phyloP scores from a whole-genome alignment of 257 asterid species.

The Solanum boliviense region DNA sequence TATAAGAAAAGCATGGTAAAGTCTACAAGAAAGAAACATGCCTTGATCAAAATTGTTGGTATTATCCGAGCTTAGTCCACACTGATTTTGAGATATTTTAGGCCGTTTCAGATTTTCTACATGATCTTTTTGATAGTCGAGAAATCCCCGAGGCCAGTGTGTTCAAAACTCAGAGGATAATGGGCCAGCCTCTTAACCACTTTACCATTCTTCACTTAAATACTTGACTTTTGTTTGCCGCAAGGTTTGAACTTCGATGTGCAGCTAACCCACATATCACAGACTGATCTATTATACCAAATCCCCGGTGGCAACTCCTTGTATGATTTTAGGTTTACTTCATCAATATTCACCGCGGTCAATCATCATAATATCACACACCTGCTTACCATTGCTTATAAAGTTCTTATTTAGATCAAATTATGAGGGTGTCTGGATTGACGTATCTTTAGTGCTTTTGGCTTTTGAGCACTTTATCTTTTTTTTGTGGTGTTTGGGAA shows the following conservation, averaged over 20 bases:
- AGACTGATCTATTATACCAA: background rate
- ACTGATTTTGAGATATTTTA: background rate
- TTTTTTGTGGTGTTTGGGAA: background rate
- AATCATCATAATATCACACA: background rate
- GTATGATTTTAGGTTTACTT: background rate
- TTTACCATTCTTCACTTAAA: background rate
- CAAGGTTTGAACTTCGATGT: background rate
- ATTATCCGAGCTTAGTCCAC: background rate
- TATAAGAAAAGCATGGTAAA: background rate
- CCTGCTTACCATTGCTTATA: background rate
- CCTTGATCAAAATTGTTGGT: background rate
- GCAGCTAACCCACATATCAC: background rate
- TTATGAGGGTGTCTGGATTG: background rate
- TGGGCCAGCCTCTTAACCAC: background rate
- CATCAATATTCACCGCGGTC: background rate
- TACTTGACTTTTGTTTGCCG: background rate
- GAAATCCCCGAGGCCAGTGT: background rate
- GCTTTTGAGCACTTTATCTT: background rate
- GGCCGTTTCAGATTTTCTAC: background rate
- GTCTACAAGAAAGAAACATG: background rate
- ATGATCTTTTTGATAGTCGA: background rate
- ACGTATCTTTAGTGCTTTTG: background rate
- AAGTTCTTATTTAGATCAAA: background rate
- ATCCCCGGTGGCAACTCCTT: background rate
- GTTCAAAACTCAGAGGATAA: background rate